A percentile compares a stretch with the other conserved stretches of the same genome.
Conservation (phyloP, 257 asterid genomes). For the Ophiorrhiza pumila region DNA sequence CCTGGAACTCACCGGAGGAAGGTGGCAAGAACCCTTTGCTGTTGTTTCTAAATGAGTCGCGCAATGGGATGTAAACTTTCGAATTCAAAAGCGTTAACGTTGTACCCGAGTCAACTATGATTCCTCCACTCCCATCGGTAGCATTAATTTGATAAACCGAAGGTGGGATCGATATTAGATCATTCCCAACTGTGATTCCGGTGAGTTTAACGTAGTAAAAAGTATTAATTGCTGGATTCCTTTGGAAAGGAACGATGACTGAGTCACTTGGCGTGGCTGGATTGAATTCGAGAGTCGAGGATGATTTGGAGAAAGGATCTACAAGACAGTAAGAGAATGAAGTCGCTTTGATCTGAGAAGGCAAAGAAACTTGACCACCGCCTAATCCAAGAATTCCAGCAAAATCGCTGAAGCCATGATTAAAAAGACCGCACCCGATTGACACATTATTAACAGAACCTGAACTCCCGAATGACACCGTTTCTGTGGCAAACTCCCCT, state of each 20-base stretch:
- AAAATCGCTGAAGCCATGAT: not conserved
- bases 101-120: constrained; percentile 23
- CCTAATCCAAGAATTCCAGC: constrained; percentile 17
- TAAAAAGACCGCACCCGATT: constrained; percentile 16
- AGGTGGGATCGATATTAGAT: not conserved
- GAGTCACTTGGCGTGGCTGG: constrained; percentile 13
- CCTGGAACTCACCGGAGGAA: not conserved
- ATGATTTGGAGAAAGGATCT: not conserved
- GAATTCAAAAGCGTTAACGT: constrained; percentile 3
- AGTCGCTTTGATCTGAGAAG: constrained; percentile 10
- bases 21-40: not conserved
- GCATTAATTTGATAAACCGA: constrained; percentile 2
- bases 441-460: constrained; percentile 4
- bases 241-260: not conserved
- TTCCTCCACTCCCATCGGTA: constrained; percentile 6
- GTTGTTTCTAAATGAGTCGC: not conserved
- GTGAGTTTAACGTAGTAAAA: constrained; percentile 10
- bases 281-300: constrained; percentile 23
- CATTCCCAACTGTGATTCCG: constrained; percentile 19
- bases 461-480: not conserved
- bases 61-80: not conserved
- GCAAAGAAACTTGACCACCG: not conserved
- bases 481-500: not conserved
- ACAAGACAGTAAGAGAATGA: constrained; percentile 23
- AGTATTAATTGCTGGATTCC: not conserved